Conservation (phyloP, 805 yeast genomes). For the Wickerhamomyces hampshirensis region DNA sequence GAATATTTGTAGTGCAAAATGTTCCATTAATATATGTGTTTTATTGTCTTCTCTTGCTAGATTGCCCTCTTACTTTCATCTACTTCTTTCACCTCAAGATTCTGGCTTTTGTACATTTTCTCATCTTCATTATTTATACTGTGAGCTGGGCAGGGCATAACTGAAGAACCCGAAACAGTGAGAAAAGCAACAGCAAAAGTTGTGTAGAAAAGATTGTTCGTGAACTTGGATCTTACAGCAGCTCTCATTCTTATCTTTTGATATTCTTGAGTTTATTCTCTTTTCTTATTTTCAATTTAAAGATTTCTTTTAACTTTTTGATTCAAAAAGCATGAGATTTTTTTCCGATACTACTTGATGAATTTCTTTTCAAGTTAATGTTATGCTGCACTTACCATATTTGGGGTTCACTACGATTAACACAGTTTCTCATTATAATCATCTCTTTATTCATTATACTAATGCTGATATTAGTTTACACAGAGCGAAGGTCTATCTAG, state of each 20-base stretch:
- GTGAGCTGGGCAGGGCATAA: slow-evolving; percentile 41
- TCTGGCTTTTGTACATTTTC: slow-evolving; percentile 16
- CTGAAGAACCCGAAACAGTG: slow-evolving; percentile 38
- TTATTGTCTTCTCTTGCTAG: too few relatives aligned
- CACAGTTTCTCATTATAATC: too few relatives aligned
- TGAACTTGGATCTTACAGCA: slow-evolving; percentile 46
- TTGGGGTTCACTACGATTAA: too few relatives aligned
- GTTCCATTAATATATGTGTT: too few relatives aligned
- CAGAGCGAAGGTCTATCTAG: neutral
- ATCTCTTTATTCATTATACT: too few relatives aligned
- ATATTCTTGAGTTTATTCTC: slow-evolving; percentile 1
- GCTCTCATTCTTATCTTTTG: slow-evolving; percentile 36
- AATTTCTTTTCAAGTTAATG: too few relatives aligned
- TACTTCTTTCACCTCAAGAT: slow-evolving; percentile 9
- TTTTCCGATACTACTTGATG: too few relatives aligned
- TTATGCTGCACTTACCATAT: too few relatives aligned
- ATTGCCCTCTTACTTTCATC: slow-evolving; percentile 10
- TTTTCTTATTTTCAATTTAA: too few relatives aligned
- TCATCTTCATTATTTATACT: slow-evolving; percentile 37
- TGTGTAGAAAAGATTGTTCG: slow-evolving; percentile 49
- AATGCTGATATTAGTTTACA: too few relatives aligned
- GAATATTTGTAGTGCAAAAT: too few relatives aligned
- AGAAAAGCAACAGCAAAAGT: slow-evolving; percentile 59
- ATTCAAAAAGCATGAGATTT: neutral
- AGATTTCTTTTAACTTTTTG: too few relatives aligned